These are phyloP conservation scores for Rhodamnia rubescens DNA, from an alignment of 345 rosid species.

Conservation along the genomic window DNA sequence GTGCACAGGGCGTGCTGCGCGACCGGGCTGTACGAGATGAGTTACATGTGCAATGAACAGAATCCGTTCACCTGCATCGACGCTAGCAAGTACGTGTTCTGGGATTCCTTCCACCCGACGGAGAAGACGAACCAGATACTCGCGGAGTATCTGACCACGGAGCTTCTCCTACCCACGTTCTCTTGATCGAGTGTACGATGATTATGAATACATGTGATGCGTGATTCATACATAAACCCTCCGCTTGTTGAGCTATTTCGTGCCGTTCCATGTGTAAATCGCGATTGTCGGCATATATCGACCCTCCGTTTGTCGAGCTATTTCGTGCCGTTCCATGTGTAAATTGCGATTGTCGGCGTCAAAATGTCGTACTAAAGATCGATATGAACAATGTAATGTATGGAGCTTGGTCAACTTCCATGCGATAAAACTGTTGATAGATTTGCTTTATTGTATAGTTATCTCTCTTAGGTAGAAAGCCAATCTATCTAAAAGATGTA, in stretches of 20 bases:
- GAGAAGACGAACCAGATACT: conserved; percentile 20
- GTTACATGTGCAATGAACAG: conserved; percentile 25
- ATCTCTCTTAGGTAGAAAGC: neutral
- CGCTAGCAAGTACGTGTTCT: conserved; percentile 39
- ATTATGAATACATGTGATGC: neutral
- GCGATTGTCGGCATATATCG: neutral
- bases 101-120: conserved; percentile 42
- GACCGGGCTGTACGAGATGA: conserved; percentile 49
- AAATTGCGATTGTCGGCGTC: neutral
- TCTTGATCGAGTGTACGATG: neutral
- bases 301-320: neutral
- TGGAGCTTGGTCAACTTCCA: neutral
- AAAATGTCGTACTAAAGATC: neutral
- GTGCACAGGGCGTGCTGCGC: conserved; percentile 33
- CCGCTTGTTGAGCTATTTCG: neutral
- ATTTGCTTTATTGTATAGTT: neutral
- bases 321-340: neutral
- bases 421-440: neutral
- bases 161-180: conserved; percentile 6
- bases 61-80: conserved; percentile 31
- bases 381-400: neutral
- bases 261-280: neutral
- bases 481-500: neutral
- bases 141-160: conserved; percentile 2
- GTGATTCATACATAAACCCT: neutral